A percentile compares a stretch with the other conserved stretches of the same genome.
Evolutionary conservation across 2,329 filamentous ascomycete species (phyloP).

Genomic region (Didymella pinodella): DNA sequence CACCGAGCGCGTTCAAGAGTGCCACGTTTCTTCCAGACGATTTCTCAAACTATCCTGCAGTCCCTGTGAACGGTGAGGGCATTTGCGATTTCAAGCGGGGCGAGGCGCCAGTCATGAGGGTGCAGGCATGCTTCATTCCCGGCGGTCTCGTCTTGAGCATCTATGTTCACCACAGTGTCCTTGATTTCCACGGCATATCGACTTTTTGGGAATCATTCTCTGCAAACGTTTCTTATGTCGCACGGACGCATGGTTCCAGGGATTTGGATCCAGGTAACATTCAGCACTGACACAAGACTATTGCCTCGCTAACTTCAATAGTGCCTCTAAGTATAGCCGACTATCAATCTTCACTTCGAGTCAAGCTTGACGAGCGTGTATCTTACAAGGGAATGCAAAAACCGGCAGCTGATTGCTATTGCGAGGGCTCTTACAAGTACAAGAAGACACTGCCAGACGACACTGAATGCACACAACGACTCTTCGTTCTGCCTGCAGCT

Average conservation of each 20-base stretch:
- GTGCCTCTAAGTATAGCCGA: constrained; percentile 31
- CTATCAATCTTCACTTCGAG: constrained; percentile 35
- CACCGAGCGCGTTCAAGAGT: constrained; percentile 42
- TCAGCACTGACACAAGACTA: constrained; percentile 1
- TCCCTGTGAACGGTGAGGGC: constrained; percentile 41
- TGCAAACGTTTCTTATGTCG: constrained; percentile 33
- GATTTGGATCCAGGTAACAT: constrained; percentile 26
- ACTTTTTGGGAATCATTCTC: constrained; percentile 40
- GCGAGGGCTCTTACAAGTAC: constrained; percentile 37
- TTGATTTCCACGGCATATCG: constrained; percentile 43
- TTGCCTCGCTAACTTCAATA: constrained; percentile 26
- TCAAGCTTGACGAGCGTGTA: constrained; percentile 33
- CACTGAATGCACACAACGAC: constrained; percentile 36
- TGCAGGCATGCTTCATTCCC: constrained; percentile 47
- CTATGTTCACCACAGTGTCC: constrained; percentile 45
- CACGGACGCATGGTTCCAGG: constrained; percentile 25
- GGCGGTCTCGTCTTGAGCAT: constrained; percentile 48
- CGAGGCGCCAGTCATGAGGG: constrained; percentile 41
- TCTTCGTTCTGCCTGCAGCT: constrained; percentile 41
- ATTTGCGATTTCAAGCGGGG: constrained; percentile 36
- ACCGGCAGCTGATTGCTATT: constrained; percentile 40
- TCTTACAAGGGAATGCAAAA: constrained; percentile 14
- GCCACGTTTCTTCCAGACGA: constrained; percentile 43
- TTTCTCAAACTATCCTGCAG: constrained; percentile 37
- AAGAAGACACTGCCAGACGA: constrained; percentile 36